Base-by-base conservation (phyloP, 768 basidiomycete genomes). In the Podaxis mareebaensis region DNA sequence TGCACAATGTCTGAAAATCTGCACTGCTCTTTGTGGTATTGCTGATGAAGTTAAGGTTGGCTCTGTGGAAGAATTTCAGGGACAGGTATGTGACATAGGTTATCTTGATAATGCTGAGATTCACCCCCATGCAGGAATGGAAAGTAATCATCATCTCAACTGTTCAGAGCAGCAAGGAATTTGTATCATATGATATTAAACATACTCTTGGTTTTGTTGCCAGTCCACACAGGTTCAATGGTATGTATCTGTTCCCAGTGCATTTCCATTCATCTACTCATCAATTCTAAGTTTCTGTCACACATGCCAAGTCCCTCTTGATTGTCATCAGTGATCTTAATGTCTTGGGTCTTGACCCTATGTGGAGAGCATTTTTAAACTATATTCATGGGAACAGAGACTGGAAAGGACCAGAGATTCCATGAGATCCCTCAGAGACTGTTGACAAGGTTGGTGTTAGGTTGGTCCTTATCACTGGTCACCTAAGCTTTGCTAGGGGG, bases 31-130 rank as follows among this genome's bases (percentile, higher is more conserved):
- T 15, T 68, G 70, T 28, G 64, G 60, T 42, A 68, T 74, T 20
- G 75, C 76, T 0, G 77, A 77, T 28, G 74, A 69, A 4, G 75
- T 88, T 59, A 88, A 88, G 66, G 83, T 89, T 13, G 88, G 86
- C 20, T 85, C 83, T 22, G 86, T 87, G 0, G 88, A 89, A 66
- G 85, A 87, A 62, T 87, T 87, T 73, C 87, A 88, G 70, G 88
- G 87, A 7, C 84, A 87, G 73, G 85, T 82, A 20, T n/a, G 53
- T n/a, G 65, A 61, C 26, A 10, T 6, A 36, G 40, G 52, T 59
- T n/a, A n/a, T 26, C 5, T 36, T 3, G 40, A 42, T 28, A 67
- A 77, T 2, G 76, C 64, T 66, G 68, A 5, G 68, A 76, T 33
- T 22, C 11, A 38, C 17, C 39, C 3, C 36, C 22, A 12, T 53